Evolutionary conservation across 176 grass and related monocot genomes (phyloP), one percentile per base, ranked within the genome.

Genomic region (Oryza officinalis): DNA sequence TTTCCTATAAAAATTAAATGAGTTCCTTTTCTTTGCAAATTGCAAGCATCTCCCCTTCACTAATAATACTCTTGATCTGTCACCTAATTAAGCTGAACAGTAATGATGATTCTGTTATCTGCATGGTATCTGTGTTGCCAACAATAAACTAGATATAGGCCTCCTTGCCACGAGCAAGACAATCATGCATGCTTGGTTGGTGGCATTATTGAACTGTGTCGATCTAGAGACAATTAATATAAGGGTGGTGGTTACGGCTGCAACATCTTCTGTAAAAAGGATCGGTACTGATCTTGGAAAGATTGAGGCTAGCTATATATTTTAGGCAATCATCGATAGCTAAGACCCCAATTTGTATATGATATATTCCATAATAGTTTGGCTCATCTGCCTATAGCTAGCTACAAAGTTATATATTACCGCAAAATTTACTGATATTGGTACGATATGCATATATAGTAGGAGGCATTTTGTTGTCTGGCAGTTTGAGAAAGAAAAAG

Each of bases 241-340:
- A 83, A 82, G 74, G 37, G 74, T 69, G 74, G 79, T 76, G 60
- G 74, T 90, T 86, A 83, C 63, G 79, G 68, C 67, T 32, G 80
- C 69, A 72, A 74, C 79, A 78, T 90, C 80, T 26, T 54, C 20
- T 18, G 52, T 64, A 26, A 87, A 18, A 37, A 37, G 63, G 44
- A 89, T 57, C 60, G 15, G 37, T 27, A 63, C 50, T 30, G 79
- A 65, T 63, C 41, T 81, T 71, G 72, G 78, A 71, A 61, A 82
- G 83, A 54, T 82, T 63, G 57, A 60, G 78, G 63, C 72, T 63
- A 65, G 63, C 64, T 63, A 65, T 3, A 31, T 23, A 12, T 38
- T 9, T 43, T 80, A 43, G 69, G 32, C 45, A 23, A 8, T 63
- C 69, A 60, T 74, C 63, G 77, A 81, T 75, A 23, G 85, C 31